Base-by-base conservation (phyloP, 2,329 filamentous ascomycete genomes). In the Hymenotorrendiella dingleyae region DNA sequence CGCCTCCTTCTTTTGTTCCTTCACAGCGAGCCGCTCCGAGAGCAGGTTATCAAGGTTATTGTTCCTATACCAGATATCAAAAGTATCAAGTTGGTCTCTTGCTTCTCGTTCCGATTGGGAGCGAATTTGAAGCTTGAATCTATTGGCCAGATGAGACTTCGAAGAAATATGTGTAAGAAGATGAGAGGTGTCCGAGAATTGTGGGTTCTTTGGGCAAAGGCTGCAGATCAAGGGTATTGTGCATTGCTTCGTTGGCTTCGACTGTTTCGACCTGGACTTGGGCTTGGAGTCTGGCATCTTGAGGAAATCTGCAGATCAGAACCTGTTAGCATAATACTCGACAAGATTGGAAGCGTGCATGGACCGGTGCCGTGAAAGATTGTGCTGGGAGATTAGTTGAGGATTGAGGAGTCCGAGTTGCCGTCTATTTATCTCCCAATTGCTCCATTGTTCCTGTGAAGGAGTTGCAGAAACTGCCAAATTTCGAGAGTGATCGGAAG, bases 141-240 rank as follows among this genome's bases (percentile, higher is more conserved):
- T 81, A 60, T 87, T 78, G 46, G 88, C 82, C 24, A 96, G 70
- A 62, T 97, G 91, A n/a, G 85, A 84, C 62, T 96, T 96, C 51
- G 90, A 96, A 46, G 85, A 80, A 49, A 96, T 79, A 61, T 97
- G 91, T 10, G 91, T 97, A 59, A 97, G 77, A 27, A 96, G 72
- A 64, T 96, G 91, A 24, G 90, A 95, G 33, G 89, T 73, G 64
- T 97, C 91, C 43, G 88, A 94, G 67, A 96, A 96, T 22, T 67
- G 76, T 28, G 87, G 86, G 47, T 75, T 76, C 53, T 83, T 86
- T 26, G 85, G 83, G 62, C 91, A 97, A 54, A 95, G 82, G 58
- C 74, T 81, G 76, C 91, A 97, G 54, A 79, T 68, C 36, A 96
- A 78, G 43, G 84, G 80, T 46, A 89, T 82, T 36, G 20, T 41